Evolutionary conservation across 2,329 filamentous ascomycete species (phyloP), one percentile per base, ranked within the genome.

Genomic region (Stemphylium vesicarium): DNA sequence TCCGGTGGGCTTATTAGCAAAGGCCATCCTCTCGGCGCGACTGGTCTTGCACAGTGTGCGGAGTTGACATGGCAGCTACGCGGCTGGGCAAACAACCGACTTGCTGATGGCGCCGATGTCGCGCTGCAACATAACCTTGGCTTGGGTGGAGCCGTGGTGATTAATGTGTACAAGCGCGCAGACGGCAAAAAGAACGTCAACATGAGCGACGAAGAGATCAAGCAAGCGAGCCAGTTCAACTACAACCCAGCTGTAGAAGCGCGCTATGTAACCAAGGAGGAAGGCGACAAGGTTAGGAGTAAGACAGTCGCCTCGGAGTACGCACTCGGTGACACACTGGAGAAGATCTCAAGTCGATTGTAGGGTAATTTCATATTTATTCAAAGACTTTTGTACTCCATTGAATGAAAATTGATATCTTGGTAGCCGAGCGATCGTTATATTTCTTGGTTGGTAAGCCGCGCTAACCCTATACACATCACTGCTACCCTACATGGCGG

Each of bases 21-120:
- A 80, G 94, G 94, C 15, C 94, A 97, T 76, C 94, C 94, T 0
- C 86, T 98, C 3, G 94, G 94, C 16, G 94, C 94, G 0, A 96
- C 91, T 0, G 94, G 94, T 15, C 84, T 98, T 45, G 94, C 94
- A 10, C 94, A 98, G 79, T 96, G 92, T 71, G 91, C 94, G 11
- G 94, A 98, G 79, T 80, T 98, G 24, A 90, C 94, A 26, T 98
- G 94, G 94, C 94, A 97, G 71, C 81, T 98, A 60, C 85, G 94
- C 60, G 94, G 94, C 15, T 97, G 93, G 94, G 94, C 94, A 20
- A 96, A 95, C 77, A 97, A 96, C 80, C 83, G 94, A 35, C 79
- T 87, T 12, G 83, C 88, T 0, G 80, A 85, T 9, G 81, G 82
- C 47, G 92, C 92, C 0, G 84, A 81, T 59, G 85, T 86, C 53